These are phyloP conservation scores for Aspergillus aculeatus DNA, from an alignment of 2,329 filamentous ascomycete genomes.

Conservation along the genomic window DNA sequence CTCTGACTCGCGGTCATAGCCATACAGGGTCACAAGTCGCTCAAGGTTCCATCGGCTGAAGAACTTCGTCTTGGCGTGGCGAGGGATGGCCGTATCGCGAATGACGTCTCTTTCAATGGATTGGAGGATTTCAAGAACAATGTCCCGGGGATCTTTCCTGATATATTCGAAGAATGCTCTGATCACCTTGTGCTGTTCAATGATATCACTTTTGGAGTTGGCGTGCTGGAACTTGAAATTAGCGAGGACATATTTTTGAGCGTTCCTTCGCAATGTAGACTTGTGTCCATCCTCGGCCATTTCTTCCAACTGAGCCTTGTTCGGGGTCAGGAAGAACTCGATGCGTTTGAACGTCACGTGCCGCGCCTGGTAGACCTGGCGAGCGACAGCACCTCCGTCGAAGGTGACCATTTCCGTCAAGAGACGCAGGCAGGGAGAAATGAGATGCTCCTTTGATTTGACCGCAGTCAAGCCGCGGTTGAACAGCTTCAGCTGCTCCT, in stretches of 20 bases:
- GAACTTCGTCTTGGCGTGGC: slow-evolving; percentile 70
- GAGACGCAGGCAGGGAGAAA: slow-evolving; percentile 82
- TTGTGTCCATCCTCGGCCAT: slow-evolving; percentile 64
- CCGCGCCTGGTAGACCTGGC: slow-evolving; percentile 72
- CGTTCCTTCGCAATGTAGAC: slow-evolving; percentile 79
- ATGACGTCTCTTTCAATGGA: slow-evolving; percentile 70
- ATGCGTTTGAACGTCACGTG: slow-evolving; percentile 78
- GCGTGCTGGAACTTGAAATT: slow-evolving; percentile 75
- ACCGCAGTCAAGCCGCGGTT: slow-evolving; percentile 75
- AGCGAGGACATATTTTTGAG: slow-evolving; percentile 75
- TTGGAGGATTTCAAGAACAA: slow-evolving; percentile 73
- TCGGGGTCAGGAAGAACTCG: slow-evolving; percentile 75
- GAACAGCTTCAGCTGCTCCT: slow-evolving; percentile 75
- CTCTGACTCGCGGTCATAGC: slow-evolving; percentile 48
- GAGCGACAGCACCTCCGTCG: slow-evolving; percentile 79
- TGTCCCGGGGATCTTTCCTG: slow-evolving; percentile 70
- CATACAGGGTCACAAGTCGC: slow-evolving; percentile 70
- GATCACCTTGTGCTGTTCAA: slow-evolving; percentile 70
- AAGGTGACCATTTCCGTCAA: slow-evolving; percentile 82
- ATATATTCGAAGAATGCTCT: slow-evolving; percentile 73
- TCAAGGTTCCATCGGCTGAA: slow-evolving; percentile 73
- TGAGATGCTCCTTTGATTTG: slow-evolving; percentile 80
- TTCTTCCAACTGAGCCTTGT: slow-evolving; percentile 52
- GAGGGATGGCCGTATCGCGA: slow-evolving; percentile 69
- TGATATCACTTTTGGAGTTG: slow-evolving; percentile 75